phyloP scores from a whole-genome alignment of 2,329 filamentous ascomycete genomes.

The Clonostachys sp. region DNA sequence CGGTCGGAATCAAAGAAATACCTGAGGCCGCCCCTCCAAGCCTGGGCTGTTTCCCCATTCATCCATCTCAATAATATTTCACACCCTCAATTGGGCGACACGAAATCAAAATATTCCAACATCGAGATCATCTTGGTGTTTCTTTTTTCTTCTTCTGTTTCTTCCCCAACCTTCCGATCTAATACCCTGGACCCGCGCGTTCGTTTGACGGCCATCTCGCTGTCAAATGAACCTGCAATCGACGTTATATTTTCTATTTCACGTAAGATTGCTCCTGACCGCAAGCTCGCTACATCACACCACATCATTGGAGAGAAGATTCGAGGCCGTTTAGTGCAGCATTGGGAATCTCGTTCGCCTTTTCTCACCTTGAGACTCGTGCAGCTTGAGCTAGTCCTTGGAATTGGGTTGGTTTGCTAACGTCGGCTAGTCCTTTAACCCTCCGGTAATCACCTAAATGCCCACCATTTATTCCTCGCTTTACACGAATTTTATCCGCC shows the following conservation, averaged over 20 bases:
- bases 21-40: neutral
- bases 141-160: conserved; percentile 5
- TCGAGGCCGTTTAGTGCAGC: too few species aligned
- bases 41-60: neutral
- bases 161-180: conserved; percentile 7
- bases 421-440: conserved; percentile 40
- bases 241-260: conserved; percentile 53
- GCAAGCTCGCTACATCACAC: neutral
- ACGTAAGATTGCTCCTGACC: conserved; percentile 45
- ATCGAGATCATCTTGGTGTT: neutral
- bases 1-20: conserved; percentile 1
- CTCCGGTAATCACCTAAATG: conserved; percentile 82
- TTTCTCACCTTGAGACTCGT: too few species aligned
- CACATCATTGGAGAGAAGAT: too few species aligned
- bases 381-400: too few species aligned
- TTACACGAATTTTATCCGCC: conserved; percentile 84
- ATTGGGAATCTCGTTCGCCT: too few species aligned
- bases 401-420: neutral
- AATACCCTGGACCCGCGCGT: conserved; percentile 56
- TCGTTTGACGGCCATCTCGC: conserved; percentile 80
- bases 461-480: conserved; percentile 65
- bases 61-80: neutral
- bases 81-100: neutral
- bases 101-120: neutral
- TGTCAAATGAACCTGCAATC: conserved; percentile 99